Base-by-base conservation (phyloP, 1,139 yeast species). In the Taiozyma onychis region DNA sequence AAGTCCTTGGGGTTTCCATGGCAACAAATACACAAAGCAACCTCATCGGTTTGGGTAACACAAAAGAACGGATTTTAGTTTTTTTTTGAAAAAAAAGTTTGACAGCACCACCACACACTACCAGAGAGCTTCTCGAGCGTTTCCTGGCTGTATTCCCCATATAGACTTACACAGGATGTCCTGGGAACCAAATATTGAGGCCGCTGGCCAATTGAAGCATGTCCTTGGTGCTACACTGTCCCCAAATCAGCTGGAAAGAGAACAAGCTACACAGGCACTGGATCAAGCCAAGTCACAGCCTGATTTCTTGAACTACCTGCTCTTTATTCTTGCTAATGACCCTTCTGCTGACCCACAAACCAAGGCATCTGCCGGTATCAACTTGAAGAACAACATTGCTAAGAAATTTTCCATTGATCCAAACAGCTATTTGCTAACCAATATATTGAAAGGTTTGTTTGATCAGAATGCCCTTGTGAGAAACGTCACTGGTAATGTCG, bases 401-500 rank as follows among this genome's bases (percentile, higher is more conserved):
- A 70, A 67, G 51, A 67, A 71, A 39, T 66, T 68, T 48, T 57
- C 53, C 26, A 60, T 53, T 57, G 66, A 50, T 56, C 64, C 53
- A 59, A 66, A 56, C 48, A 55, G 49, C 22, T 86, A 83, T 62
- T 71, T 90, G 32, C 75, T 87, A 58, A 70, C 75, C n/a, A 74
- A 82, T 57, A 75, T 90, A 27, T 69, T 88, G 39, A 75, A 76
- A 49, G 99, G 97, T 1, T 74, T 93, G 48, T 66, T 78, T 46
- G 87, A 81, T 51, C 61, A 70, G 1, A 81, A 81, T 54, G 66
- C 72, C 21, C 71, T 88, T 61, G 88, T 91, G 27, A 77, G 96
- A 55, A 89, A 88, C 63, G 88, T 91, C 54, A 84, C 97, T 14
- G 97, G 98, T 44, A 91, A 85, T 63, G 96, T 90, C 48, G 83